Conservation (phyloP, 805 yeast species). For the Blastobotrys chiropterorum region DNA sequence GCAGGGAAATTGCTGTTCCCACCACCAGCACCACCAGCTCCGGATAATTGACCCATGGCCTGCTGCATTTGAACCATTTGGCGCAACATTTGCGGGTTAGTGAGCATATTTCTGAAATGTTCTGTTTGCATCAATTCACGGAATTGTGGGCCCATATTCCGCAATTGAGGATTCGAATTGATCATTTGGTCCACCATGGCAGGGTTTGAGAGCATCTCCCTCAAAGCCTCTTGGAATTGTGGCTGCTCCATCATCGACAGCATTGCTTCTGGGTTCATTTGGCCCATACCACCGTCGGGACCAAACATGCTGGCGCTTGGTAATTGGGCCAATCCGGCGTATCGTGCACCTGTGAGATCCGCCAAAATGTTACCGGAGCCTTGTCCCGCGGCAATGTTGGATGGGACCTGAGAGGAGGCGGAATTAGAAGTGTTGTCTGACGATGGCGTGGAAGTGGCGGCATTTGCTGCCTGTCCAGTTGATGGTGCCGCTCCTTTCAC, state of each 20-base stretch:
- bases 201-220: slow-evolving; percentile 77
- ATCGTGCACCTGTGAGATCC: slow-evolving; percentile 89
- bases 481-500: slow-evolving; percentile 69
- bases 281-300: slow-evolving; percentile 88
- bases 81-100: slow-evolving; percentile 58
- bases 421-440: slow-evolving; percentile 20
- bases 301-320: slow-evolving; percentile 89
- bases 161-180: slow-evolving; percentile 74
- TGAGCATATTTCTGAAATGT: slow-evolving; percentile 66
- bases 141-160: slow-evolving; percentile 80
- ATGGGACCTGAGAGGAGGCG: slow-evolving; percentile 44
- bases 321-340: slow-evolving; percentile 85
- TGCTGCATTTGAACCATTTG: slow-evolving; percentile 64
- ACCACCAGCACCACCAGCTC: slow-evolving; percentile 29
- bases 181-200: slow-evolving; percentile 81
- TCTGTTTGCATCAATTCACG: slow-evolving; percentile 82
- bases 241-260: slow-evolving; percentile 75
- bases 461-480: slow-evolving; percentile 23
- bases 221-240: slow-evolving; percentile 72
- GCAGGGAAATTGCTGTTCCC: slow-evolving; percentile 21
- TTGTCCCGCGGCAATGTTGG: slow-evolving; percentile 78
- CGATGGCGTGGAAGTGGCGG: slow-evolving; percentile 18
- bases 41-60: slow-evolving; percentile 29
- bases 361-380: slow-evolving; percentile 88
- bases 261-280: slow-evolving; percentile 66